Evolutionary conservation across 2,329 filamentous ascomycete genomes (phyloP), one percentile per base, ranked within the genome.

Genomic region (Moelleriella libera): DNA sequence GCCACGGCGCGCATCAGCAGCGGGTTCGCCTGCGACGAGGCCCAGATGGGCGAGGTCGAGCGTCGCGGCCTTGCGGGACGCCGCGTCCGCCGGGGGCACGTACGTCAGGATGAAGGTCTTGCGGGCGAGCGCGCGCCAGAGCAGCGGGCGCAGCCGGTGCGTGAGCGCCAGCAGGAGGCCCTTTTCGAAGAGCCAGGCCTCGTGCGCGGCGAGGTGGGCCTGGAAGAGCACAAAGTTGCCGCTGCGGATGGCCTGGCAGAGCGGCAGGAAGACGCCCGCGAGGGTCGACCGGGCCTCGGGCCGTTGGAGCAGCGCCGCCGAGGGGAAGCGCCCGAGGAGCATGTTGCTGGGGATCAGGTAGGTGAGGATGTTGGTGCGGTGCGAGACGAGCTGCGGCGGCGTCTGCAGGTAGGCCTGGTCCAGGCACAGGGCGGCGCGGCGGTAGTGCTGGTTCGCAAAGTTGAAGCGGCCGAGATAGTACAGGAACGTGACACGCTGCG

Each of bases 381-480:
- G 90, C 40, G 76, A 78, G 51, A 79, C 76, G 53, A 86, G 85
- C 14, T 58, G 59, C 0, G 66, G 56, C 1, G 73, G 75, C 0
- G 74, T 78, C 63, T 94, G 83, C 45, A 82, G 68, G 63, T 94
- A 96, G 3, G 90, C 87, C 30, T 82, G 74, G 57, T 94, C 78
- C 6, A 96, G 70, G 37, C 83, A 87, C 45, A 79, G 70, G 46
- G 83, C 78, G 0, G 89, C 88, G 30, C 85, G 81, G 51, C 78
- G 79, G 63, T 88, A 95, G 60, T 94, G 83, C 54, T 81, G 84
- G 62, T 87, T 89, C 52, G 85, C 80, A 61, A 94, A 88, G 58
- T 89, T 80, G 65, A 90, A 96, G 49, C 88, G 83, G 14, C 90
- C 90, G 5, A 97, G 81, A 60, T 95, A 95, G 68, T 95, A 96